Percentiles rank a stretch among this genome's conserved stretches.
These are phyloP conservation scores for Fragaria ananassa DNA, from an alignment of 306 rosid genomes.

Conservation along the genomic window DNA sequence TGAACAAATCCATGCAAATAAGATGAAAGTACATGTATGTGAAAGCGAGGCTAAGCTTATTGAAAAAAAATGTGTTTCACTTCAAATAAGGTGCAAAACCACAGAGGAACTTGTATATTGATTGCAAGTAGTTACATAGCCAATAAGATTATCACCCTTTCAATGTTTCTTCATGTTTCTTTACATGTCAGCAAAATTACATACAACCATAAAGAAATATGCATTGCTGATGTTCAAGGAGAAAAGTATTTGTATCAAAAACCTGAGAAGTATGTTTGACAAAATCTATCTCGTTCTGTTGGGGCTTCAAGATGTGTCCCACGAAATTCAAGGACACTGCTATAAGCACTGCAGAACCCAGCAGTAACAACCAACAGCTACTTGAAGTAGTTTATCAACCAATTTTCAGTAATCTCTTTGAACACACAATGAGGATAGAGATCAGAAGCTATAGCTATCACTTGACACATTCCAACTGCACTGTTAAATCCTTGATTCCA, in stretches of 20 bases:
- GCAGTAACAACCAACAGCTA: not conserved
- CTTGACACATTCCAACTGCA: constrained; percentile 67
- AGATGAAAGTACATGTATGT: too few relatives aligned
- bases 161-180: constrained; percentile 5
- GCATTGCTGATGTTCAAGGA: constrained; percentile 8
- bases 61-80: too few relatives aligned
- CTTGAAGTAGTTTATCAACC: not conserved
- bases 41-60: too few relatives aligned
- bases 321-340: not conserved
- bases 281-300: constrained; percentile 7
- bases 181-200: constrained; percentile 11
- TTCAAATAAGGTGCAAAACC: too few relatives aligned
- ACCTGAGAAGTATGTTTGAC: not conserved
- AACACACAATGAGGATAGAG: constrained; percentile 1
- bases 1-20: too few relatives aligned
- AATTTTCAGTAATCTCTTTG: not conserved
- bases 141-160: not conserved
- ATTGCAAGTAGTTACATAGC: not conserved
- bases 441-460: constrained; percentile 2
- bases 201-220: not conserved
- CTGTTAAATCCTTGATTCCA: constrained; percentile 82
- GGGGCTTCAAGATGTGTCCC: not conserved
- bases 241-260: not conserved
- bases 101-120: not conserved
- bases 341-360: not conserved